phyloP scores from a whole-genome alignment of 495 filamentous ascomycete genomes.

The Penicillium malachiteum region DNA sequence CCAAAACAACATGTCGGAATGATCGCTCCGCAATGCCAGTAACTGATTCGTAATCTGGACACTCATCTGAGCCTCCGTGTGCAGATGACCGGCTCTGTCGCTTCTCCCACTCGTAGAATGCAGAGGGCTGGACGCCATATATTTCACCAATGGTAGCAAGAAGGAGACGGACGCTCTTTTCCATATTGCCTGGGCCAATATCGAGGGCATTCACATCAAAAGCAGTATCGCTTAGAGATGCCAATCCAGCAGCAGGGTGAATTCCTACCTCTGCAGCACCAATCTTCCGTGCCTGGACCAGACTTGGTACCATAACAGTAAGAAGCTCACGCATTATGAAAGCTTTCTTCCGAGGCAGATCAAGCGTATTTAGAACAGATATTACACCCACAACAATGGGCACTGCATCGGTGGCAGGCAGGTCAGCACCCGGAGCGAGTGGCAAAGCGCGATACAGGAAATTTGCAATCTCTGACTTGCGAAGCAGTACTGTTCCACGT shows the following conservation, averaged over 20 bases:
- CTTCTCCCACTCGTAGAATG: conserved; percentile 37
- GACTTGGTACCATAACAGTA: conserved; percentile 73
- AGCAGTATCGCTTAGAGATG: conserved; percentile 55
- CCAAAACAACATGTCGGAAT: conserved; percentile 39
- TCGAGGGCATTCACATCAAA: conserved; percentile 66
- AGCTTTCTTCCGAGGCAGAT: conserved; percentile 80
- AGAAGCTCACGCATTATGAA: conserved; percentile 83
- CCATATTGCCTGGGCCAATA: conserved; percentile 71
- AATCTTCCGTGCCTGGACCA: conserved; percentile 89
- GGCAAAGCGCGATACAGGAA: conserved; percentile 75
- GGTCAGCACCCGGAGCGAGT: conserved; percentile 53
- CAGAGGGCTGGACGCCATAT: conserved; percentile 48
- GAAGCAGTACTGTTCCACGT: conserved; percentile 39
- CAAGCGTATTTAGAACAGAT: conserved; percentile 73
- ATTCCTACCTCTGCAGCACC: conserved; percentile 93
- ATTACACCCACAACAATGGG: conserved; percentile 82
- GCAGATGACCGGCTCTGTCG: conserved; percentile 22
- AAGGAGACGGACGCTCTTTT: conserved; percentile 64
- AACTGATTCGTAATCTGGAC: conserved; percentile 42
- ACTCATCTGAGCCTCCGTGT: conserved; percentile 7
- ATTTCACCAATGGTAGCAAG: conserved; percentile 53
- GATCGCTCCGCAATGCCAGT: conserved; percentile 42
- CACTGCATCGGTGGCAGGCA: conserved; percentile 67
- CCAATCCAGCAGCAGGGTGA: conserved; percentile 84
- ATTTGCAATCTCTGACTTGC: conserved; percentile 64